phyloP scores from a whole-genome alignment of 805 yeast genomes.

The Barnettozyma vustinii region DNA sequence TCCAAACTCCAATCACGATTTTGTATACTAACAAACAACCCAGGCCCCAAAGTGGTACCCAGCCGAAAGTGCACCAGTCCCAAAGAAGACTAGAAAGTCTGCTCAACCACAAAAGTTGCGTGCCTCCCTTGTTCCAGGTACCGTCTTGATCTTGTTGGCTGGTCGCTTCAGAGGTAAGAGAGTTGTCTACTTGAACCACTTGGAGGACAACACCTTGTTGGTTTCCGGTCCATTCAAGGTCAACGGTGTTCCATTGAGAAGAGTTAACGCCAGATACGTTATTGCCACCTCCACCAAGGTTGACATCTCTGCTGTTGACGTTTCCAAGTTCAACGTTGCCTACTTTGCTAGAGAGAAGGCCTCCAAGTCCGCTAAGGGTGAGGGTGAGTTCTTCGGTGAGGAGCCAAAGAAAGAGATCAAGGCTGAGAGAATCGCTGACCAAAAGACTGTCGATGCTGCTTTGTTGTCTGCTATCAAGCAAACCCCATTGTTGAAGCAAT shows the following conservation, averaged over 20 bases:
- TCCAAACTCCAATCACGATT: background rate
- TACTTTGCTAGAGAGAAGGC: slow-evolving; percentile 96
- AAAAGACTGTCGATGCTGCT: slow-evolving; percentile 91
- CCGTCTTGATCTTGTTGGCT: slow-evolving; percentile 94
- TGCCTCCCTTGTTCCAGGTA: slow-evolving; percentile 94
- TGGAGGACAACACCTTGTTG: slow-evolving; percentile 96
- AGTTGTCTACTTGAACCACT: slow-evolving; percentile 94
- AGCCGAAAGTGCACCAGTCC: slow-evolving; percentile 83
- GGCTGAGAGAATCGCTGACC: slow-evolving; percentile 95
- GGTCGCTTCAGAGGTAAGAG: slow-evolving; percentile 99
- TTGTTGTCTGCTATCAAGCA: slow-evolving; percentile 90
- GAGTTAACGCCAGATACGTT: slow-evolving; percentile 98
- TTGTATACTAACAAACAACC: slow-evolving; percentile 5
- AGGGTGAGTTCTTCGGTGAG: slow-evolving; percentile 85
- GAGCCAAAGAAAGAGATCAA: slow-evolving; percentile 80
- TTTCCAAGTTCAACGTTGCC: slow-evolving; percentile 86
- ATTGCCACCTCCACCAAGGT: slow-evolving; percentile 97
- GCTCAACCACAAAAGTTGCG: slow-evolving; percentile 92
- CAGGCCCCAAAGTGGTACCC: slow-evolving; percentile 92
- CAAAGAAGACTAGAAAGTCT: slow-evolving; percentile 87
- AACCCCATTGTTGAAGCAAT: slow-evolving; percentile 95
- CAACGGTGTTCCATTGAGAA: slow-evolving; percentile 99
- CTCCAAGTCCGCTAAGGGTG: slow-evolving; percentile 78
- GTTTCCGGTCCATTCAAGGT: slow-evolving; percentile 99
- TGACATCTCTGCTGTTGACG: slow-evolving; percentile 71